A percentile compares a stretch with the other conserved stretches of the same genome.
These are phyloP conservation scores for Mentha longifolia DNA, from an alignment of 257 asterid genomes.

Conservation along the genomic window DNA sequence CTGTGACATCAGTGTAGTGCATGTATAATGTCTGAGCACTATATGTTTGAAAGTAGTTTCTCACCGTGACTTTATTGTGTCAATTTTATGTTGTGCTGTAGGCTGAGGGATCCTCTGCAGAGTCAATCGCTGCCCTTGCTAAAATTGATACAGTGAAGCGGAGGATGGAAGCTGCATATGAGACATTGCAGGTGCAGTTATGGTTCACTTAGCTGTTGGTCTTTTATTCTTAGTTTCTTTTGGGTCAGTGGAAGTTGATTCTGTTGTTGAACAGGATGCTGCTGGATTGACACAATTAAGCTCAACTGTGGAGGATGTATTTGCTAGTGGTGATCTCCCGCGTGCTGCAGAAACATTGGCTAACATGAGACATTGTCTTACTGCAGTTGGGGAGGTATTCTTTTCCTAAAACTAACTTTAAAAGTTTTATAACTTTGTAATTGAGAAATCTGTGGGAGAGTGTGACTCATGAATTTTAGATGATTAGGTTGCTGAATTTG, in stretches of 20 bases:
- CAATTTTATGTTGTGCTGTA: slow-evolving; percentile 33
- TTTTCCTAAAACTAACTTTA: slow-evolving; percentile 14
- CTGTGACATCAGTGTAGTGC: neutral
- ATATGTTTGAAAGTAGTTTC: slow-evolving; percentile 6
- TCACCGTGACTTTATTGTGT: neutral
- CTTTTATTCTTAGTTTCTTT: slow-evolving; percentile 16
- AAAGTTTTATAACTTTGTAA: neutral
- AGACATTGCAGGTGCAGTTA: slow-evolving; percentile 80
- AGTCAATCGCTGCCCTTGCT: slow-evolving; percentile 84
- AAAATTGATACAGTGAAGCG: slow-evolving; percentile 94
- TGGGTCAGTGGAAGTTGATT: slow-evolving; percentile 31
- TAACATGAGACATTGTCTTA: slow-evolving; percentile 93
- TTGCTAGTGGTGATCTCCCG: slow-evolving; percentile 97
- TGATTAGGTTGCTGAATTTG: slow-evolving; percentile 97
- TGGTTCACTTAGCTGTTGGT: slow-evolving; percentile 31
- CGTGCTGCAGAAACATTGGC: slow-evolving; percentile 97
- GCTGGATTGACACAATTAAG: slow-evolving; percentile 97
- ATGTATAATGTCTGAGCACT: neutral
- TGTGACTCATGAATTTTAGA: slow-evolving; percentile 30
- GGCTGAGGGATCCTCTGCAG: slow-evolving; percentile 99
- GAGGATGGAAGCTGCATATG: slow-evolving; percentile 97
- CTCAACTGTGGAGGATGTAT: slow-evolving; percentile 98
- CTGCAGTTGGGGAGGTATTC: slow-evolving; percentile 97
- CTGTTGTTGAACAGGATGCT: slow-evolving; percentile 71
- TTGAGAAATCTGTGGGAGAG: slow-evolving; percentile 28